phyloP scores from a whole-genome alignment of 2,329 filamentous ascomycete species.

The Alternaria tenuissima region DNA sequence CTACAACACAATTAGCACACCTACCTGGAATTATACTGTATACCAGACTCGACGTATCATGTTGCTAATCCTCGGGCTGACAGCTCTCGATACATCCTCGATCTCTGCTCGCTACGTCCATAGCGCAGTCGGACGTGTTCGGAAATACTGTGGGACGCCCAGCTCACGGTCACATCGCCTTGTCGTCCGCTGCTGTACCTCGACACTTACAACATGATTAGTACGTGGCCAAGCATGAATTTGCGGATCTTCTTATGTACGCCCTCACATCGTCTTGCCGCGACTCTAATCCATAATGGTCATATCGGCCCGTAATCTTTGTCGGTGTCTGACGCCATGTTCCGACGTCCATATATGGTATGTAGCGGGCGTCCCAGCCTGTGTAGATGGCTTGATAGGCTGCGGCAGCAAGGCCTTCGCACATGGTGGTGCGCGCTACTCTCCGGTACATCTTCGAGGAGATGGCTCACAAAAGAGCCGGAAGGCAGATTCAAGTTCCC shows the following conservation, averaged over 20 bases:
- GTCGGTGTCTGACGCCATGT: neutral
- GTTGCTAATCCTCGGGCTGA: neutral
- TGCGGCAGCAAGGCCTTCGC: neutral
- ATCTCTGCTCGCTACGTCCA: neutral
- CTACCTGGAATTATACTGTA: neutral
- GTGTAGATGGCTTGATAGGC: neutral
- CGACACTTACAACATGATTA: neutral
- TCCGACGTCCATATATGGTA: neutral
- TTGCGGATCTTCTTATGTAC: neutral
- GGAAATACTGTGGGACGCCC: neutral
- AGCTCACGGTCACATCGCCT: neutral
- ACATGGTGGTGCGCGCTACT: neutral
- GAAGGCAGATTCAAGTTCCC: constrained; percentile 4
- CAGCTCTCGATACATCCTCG: neutral
- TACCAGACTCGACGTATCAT: neutral
- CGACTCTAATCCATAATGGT: neutral
- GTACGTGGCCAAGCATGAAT: neutral
- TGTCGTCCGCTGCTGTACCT: neutral
- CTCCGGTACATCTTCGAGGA: neutral
- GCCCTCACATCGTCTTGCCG: neutral
- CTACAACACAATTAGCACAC: neutral
- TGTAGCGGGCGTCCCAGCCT: neutral
- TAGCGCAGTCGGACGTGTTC: neutral
- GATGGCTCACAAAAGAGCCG: neutral
- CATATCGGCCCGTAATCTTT: neutral